phyloP scores from a whole-genome alignment of 768 basidiomycete genomes.

The Tricholoma saponaceum region DNA sequence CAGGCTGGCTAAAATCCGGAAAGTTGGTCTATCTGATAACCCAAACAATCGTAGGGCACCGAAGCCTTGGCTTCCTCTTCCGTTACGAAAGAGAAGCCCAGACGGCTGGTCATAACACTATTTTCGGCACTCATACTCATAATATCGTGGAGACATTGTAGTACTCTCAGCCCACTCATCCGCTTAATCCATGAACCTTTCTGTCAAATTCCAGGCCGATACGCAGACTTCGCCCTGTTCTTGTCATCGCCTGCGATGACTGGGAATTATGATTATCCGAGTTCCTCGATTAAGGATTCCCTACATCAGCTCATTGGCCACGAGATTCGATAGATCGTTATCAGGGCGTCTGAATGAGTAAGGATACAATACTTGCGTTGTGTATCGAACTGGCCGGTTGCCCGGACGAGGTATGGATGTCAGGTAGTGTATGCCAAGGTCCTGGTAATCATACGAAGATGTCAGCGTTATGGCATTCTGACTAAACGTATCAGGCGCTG shows the following conservation, averaged over 20 bases:
- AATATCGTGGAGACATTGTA: conserved; percentile 5
- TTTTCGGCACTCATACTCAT: not conserved
- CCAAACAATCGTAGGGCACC: conserved; percentile 20
- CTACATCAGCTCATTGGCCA: not conserved
- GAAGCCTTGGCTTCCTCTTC: conserved; percentile 44
- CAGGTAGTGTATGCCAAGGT: too few species aligned
- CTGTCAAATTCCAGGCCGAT: not conserved
- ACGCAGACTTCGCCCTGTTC: not conserved
- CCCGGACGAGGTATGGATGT: too few species aligned
- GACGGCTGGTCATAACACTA: conserved; percentile 37
- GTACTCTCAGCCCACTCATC: not conserved
- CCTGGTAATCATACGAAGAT: not conserved
- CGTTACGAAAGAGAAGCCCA: conserved; percentile 35
- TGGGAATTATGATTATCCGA: too few species aligned
- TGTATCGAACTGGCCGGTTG: too few species aligned
- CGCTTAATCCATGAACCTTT: too few species aligned
- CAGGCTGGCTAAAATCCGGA: conserved; percentile 43
- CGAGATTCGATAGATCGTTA: not conserved
- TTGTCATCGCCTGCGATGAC: not conserved
- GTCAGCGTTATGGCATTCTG: not conserved
- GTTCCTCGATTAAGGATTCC: not conserved
- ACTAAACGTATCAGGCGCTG: not conserved
- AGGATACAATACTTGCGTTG: not conserved
- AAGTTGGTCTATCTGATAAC: conserved; percentile 40
- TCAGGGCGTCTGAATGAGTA: too few species aligned